Conservation (phyloP, 176 grass and related monocot genomes). For the Saccharum officinarum region DNA sequence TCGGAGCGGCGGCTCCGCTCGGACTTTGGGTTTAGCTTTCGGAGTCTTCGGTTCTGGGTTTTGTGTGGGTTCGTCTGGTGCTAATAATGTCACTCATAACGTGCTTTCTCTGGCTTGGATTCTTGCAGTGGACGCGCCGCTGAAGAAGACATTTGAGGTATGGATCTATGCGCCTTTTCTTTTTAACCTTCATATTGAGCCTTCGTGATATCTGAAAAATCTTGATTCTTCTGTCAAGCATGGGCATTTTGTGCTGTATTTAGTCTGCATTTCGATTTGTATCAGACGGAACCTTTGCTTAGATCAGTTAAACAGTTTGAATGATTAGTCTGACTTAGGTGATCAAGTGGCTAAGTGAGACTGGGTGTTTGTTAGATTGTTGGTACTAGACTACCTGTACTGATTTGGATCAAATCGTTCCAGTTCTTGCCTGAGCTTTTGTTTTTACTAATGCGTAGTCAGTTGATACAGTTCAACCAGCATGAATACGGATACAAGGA, state of each 20-base stretch:
- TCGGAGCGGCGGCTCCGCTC: neutral
- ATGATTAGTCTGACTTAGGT: neutral
- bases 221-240: constrained; percentile 2
- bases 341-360: neutral
- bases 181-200: neutral
- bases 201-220: too few relatives aligned
- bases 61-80: neutral
- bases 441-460: neutral
- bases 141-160: constrained; percentile 86
- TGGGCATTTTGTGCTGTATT: neutral
- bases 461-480: neutral
- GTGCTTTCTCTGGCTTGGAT: constrained; percentile 11
- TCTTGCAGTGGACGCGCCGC: constrained; percentile 65
- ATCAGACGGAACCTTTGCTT: neutral
- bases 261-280: neutral
- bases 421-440: neutral
- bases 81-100: neutral
- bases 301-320: constrained; percentile 23
- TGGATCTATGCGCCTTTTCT: constrained; percentile 1
- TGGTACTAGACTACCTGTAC: neutral
- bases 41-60: neutral
- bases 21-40: neutral
- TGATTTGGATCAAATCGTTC: neutral
- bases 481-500: neutral
- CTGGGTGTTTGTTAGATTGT: neutral